Conservation (phyloP, 2,329 filamentous ascomycete genomes). For the Ascochyta pisi region DNA sequence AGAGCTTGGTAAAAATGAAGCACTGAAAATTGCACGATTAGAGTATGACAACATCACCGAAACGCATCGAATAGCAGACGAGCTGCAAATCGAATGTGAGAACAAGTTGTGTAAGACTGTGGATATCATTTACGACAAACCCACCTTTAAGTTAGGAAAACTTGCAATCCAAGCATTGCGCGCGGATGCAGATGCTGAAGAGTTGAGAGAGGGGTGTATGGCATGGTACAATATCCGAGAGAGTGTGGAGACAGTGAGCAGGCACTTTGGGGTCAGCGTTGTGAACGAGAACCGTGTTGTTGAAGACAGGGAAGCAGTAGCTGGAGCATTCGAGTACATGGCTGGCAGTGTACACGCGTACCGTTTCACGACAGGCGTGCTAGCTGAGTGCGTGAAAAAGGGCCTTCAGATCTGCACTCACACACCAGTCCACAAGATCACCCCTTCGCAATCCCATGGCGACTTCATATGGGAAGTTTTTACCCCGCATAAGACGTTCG, state of each 20-base stretch:
- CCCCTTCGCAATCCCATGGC: background rate
- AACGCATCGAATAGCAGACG: slow-evolving; percentile 61
- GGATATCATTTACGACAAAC: slow-evolving; percentile 63
- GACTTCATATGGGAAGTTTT: slow-evolving; percentile 25
- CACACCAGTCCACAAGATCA: slow-evolving; percentile 35
- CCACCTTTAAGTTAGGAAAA: slow-evolving; percentile 39
- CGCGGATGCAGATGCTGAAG: slow-evolving; percentile 30
- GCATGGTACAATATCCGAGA: slow-evolving; percentile 39
- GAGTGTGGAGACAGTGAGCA: slow-evolving; percentile 15
- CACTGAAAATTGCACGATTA: slow-evolving; percentile 52
- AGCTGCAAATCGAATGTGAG: slow-evolving; percentile 56
- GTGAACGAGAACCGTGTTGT: slow-evolving; percentile 29
- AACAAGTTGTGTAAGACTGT: slow-evolving; percentile 60
- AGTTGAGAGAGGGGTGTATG: slow-evolving; percentile 32
- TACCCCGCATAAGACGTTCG: slow-evolving; percentile 29
- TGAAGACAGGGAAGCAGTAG: slow-evolving; percentile 26
- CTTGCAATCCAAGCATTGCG: slow-evolving; percentile 32
- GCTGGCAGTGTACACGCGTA: slow-evolving; percentile 45
- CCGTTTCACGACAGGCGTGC: slow-evolving; percentile 36
- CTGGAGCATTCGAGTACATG: slow-evolving; percentile 41
- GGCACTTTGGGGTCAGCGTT: slow-evolving; percentile 26
- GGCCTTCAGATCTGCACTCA: slow-evolving; percentile 40
- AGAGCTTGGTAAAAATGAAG: slow-evolving; percentile 57
- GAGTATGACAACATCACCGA: slow-evolving; percentile 57
- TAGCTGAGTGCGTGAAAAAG: slow-evolving; percentile 34